Evolutionary conservation across 805 yeast species (phyloP), one percentile per base, ranked within the genome.

Genomic region (Candida qinlingensis): DNA sequence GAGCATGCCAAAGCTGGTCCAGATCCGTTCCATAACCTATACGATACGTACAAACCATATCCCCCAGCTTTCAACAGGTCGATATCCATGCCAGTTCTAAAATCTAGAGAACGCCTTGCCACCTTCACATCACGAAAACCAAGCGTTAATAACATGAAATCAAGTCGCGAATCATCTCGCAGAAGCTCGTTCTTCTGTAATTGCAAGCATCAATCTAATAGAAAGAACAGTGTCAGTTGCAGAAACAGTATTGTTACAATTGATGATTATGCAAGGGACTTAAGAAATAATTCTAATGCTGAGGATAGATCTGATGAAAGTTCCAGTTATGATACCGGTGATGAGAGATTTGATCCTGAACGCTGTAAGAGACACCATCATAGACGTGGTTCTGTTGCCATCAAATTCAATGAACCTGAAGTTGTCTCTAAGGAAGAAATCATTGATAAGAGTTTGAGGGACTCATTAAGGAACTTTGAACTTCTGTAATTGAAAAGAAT

Each of bases 331-430:
- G 19, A 19, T 19, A 19, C 19, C 19, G 19, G 19, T 19, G 19
- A 19, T 19, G 19, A 19, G 19, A 19, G 19, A 19, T 19, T 19
- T 19, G 19, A 3, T 19, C 3, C 19, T 19, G 19, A 19, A 33
- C 11, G 38, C 11, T 41, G 38, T 8, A 31, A 34, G 9, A 55
- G 65, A 41, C 65, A 61, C 42, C 65, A 61, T 48, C 64, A 61
- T 43, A 56, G 65, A 28, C 52, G 65, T 29, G 63, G 61, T 1
- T 54, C 59, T 6, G 62, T 61, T 33, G 65, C 65, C 8, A 61
- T 61, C 37, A 59, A 56, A 26, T 52, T 43, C 46, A 43, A 39
- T 25, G 44, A 51, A 41, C 50, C 45, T 2, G 48, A 44, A 19
- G 31, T 47, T 39, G 41, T 52, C 7, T 10, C 31, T n/a, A 37